phyloP scores from a whole-genome alignment of 192 early-diverging fungal species.

The Backusella liffmaniae region DNA sequence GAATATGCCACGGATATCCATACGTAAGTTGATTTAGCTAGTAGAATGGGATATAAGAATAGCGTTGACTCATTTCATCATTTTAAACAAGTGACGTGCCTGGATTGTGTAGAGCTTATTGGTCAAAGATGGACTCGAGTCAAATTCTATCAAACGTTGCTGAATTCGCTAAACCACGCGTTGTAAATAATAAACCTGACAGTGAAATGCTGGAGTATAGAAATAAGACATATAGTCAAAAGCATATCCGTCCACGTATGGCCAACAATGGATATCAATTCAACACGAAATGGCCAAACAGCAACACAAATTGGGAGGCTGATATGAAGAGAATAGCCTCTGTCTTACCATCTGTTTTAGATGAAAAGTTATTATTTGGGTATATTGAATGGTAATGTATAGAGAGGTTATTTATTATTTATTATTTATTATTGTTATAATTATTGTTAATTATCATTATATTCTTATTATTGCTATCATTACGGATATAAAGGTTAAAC shows the following conservation, averaged over 20 bases:
- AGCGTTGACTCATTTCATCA: not conserved
- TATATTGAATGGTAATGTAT: constrained; percentile 10
- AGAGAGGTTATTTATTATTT: not conserved
- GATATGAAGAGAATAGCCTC: not conserved
- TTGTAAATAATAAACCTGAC: not conserved
- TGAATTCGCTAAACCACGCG: not conserved
- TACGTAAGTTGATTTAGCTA: constrained; percentile 8
- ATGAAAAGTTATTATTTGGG: not conserved
- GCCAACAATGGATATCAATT: not conserved
- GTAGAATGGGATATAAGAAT: not conserved
- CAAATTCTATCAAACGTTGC: not conserved
- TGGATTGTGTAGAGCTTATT: constrained; percentile 4
- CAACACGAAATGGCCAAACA: not conserved
- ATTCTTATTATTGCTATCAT: not conserved
- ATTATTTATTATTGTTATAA: not conserved
- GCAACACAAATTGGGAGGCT: not conserved
- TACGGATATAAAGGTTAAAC: not conserved
- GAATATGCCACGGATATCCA: not conserved
- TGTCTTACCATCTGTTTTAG: not conserved
- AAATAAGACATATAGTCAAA: not conserved
- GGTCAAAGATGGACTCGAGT: not conserved
- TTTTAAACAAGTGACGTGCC: constrained; percentile 3
- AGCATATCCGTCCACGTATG: not conserved
- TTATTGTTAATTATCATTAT: not conserved
- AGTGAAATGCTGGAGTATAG: not conserved